phyloP scores from a whole-genome alignment of 1,284 basidiomycete species.

The Cryptococcus hybrid region DNA sequence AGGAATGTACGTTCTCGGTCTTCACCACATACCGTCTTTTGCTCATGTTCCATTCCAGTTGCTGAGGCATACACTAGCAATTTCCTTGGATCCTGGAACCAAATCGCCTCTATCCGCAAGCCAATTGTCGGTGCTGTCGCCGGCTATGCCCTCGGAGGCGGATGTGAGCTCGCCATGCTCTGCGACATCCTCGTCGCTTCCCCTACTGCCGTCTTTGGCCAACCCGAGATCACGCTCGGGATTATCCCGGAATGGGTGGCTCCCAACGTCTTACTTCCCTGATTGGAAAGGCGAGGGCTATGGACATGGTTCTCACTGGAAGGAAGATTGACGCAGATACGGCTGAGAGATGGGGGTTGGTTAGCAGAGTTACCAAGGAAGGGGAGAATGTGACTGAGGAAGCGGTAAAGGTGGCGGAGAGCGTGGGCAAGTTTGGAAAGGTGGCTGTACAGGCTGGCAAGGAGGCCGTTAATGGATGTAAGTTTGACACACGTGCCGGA shows the following conservation, averaged over 20 bases:
- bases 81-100: slow-evolving; percentile 86
- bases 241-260: slow-evolving; percentile 72
- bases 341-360: slow-evolving; percentile 81
- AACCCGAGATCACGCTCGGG: slow-evolving; percentile 96
- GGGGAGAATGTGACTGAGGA: slow-evolving; percentile 83
- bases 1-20: slow-evolving; percentile 66
- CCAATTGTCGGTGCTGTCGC: slow-evolving; percentile 95
- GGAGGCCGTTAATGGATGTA: slow-evolving; percentile 90
- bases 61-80: slow-evolving; percentile 83
- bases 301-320: slow-evolving; percentile 94
- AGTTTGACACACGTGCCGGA: slow-evolving; percentile 31
- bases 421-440: slow-evolving; percentile 79
- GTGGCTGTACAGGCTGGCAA: slow-evolving; percentile 89
- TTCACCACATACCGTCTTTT: background rate
- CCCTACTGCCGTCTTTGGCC: slow-evolving; percentile 88
- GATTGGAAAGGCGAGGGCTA: slow-evolving; percentile 90
- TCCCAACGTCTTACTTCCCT: slow-evolving; percentile 70
- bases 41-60: slow-evolving; percentile 54
- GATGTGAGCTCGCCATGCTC: slow-evolving; percentile 93
- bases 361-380: slow-evolving; percentile 74
- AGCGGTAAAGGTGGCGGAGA: slow-evolving; percentile 76
- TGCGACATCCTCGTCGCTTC: slow-evolving; percentile 96
- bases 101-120: slow-evolving; percentile 74
- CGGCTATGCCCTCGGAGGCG: slow-evolving; percentile 94
- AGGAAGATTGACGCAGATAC: slow-evolving; percentile 75